Percentiles rank a stretch among this genome's conserved stretches.
Conservation (phyloP, 345 rosid genomes). For the Salix caprea region DNA sequence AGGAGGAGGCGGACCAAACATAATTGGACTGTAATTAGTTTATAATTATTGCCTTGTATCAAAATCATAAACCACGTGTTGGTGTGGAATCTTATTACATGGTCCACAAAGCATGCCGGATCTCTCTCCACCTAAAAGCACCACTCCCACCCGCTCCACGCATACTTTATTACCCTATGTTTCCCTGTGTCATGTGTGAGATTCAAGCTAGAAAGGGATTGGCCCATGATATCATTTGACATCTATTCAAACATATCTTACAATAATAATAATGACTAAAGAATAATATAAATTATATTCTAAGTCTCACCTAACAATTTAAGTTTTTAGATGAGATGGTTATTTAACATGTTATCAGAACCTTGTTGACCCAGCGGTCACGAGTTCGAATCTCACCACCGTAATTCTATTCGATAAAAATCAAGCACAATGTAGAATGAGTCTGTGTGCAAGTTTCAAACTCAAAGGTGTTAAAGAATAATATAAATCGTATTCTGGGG, state of each 20-base stretch:
- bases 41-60: neutral
- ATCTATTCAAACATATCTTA: neutral
- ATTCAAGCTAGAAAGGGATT: neutral
- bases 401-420: no score
- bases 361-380: no score
- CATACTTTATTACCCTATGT: neutral
- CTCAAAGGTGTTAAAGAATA: no score
- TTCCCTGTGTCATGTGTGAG: neutral
- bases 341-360: no score
- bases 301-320: no score
- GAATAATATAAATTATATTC: no score
- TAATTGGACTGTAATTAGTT: neutral
- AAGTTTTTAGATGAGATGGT: no score
- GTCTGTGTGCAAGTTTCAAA: no score
- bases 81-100: slow-evolving; percentile 14
- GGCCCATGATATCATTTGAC: neutral
- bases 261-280: no score
- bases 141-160: slow-evolving; percentile 12
- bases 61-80: slow-evolving; percentile 29
- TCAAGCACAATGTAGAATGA: fast-evolving
- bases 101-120: slow-evolving; percentile 14
- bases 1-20: neutral
- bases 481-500: no score
- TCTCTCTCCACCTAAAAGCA: slow-evolving; percentile 23
- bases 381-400: no score